These are phyloP conservation scores for Naegleria lovaniensis DNA, from an alignment of 208 protist species.

Conservation along the genomic window DNA sequence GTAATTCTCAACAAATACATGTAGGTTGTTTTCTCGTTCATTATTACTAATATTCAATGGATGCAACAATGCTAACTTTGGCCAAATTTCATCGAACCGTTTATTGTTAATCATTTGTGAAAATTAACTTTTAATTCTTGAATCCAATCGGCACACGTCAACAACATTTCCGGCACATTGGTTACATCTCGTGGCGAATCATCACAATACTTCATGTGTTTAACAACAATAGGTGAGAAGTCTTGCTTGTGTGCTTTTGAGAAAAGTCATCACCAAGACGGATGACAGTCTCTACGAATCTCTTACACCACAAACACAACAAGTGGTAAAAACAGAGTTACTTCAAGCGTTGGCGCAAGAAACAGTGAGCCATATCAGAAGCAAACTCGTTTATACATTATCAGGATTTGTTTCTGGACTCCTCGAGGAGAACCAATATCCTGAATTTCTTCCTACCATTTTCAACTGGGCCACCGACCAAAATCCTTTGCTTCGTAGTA, in stretches of 20 bases:
- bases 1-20: not conserved
- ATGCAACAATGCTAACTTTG: not conserved
- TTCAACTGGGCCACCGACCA: not conserved
- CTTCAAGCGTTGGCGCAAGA: not conserved
- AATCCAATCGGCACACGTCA: not conserved
- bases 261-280: not conserved
- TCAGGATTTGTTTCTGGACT: conserved; percentile 2
- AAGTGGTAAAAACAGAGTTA: not conserved
- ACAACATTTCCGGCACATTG: too few species aligned
- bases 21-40: not conserved
- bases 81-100: not conserved
- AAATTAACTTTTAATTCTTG: too few species aligned
- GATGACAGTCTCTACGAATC: not conserved
- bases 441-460: conserved; percentile 18
- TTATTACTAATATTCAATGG: not conserved
- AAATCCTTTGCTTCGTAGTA: not conserved
- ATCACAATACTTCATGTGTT: too few species aligned
- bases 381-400: not conserved
- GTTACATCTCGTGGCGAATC: too few species aligned
- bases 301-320: not conserved
- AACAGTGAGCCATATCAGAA: not conserved
- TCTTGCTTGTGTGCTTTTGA: not conserved
- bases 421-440: not conserved
- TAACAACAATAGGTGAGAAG: not conserved
- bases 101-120: not conserved